Evolutionary conservation across 1,284 basidiomycete species (phyloP).

Genomic region (Ceratobasidium sp.): DNA sequence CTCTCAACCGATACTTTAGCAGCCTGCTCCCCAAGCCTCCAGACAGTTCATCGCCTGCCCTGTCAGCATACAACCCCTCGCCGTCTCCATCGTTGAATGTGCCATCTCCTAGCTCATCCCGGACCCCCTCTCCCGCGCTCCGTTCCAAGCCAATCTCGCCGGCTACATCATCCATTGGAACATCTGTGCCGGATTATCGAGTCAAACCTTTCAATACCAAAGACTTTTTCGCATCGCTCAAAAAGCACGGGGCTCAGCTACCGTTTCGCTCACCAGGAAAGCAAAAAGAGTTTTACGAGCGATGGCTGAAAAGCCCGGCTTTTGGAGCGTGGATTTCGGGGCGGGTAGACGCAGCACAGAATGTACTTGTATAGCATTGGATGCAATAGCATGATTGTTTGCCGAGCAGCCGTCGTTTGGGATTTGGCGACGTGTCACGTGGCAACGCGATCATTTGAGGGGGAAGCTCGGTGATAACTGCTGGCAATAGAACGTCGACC

Average conservation of each 20-base stretch:
- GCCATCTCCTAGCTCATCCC: slow-evolving; percentile 41
- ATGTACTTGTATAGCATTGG: not conserved
- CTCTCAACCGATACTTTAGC: slow-evolving; percentile 91
- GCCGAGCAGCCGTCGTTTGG: not conserved
- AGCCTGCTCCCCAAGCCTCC: slow-evolving; percentile 71
- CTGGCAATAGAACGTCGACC: slow-evolving; percentile 26
- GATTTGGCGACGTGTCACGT: slow-evolving; percentile 22
- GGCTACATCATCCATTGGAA: slow-evolving; percentile 36
- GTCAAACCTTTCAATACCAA: slow-evolving; percentile 81
- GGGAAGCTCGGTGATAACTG: slow-evolving; percentile 37
- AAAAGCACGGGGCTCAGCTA: slow-evolving; percentile 76
- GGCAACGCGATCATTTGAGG: slow-evolving; percentile 14
- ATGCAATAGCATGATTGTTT: not conserved
- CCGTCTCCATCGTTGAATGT: slow-evolving; percentile 45
- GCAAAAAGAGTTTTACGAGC: slow-evolving; percentile 73
- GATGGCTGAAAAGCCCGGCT: slow-evolving; percentile 72
- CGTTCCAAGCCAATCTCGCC: slow-evolving; percentile 27
- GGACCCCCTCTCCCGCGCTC: not conserved
- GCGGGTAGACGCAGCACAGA: slow-evolving; percentile 61
- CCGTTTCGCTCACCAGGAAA: slow-evolving; percentile 73
- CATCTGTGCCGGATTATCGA: slow-evolving; percentile 48
- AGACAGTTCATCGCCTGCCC: slow-evolving; percentile 39
- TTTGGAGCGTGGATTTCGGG: slow-evolving; percentile 79
- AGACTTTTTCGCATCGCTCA: slow-evolving; percentile 83
- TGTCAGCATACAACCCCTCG: slow-evolving; percentile 43